These are phyloP conservation scores for Casaregolazyma suthepensis DNA, from an alignment of 1,139 yeast genomes.

Conservation along the genomic window DNA sequence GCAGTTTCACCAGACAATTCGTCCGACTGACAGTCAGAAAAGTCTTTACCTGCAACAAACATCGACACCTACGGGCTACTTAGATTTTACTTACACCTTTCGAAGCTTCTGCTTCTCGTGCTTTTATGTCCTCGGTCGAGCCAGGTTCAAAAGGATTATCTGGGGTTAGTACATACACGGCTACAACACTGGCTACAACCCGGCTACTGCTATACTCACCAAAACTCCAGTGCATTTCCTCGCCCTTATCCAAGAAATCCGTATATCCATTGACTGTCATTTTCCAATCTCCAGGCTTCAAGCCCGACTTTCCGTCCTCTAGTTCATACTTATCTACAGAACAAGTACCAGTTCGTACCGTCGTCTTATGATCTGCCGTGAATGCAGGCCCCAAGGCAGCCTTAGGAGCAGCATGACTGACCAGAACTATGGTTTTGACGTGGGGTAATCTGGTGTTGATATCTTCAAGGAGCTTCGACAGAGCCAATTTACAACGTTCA, in stretches of 20 bases:
- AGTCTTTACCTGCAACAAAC: neutral
- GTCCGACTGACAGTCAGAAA: neutral
- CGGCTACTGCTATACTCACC: conserved; percentile 31
- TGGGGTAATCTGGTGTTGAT: conserved; percentile 44
- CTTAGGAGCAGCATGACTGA: conserved; percentile 82
- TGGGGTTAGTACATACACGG: conserved; percentile 3
- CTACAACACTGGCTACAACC: neutral
- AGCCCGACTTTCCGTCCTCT: conserved; percentile 34
- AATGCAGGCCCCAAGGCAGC: conserved; percentile 71
- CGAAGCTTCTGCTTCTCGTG: conserved; percentile 14
- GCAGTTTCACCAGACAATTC: conserved; percentile 1
- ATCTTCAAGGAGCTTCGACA: conserved; percentile 45
- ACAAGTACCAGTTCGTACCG: conserved; percentile 50
- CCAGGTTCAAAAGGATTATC: conserved; percentile 16
- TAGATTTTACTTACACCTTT: conserved; percentile 4
- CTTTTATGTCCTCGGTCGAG: conserved; percentile 17
- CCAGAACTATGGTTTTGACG: conserved; percentile 50
- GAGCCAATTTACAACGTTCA: conserved; percentile 45
- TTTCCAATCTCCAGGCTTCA: conserved; percentile 43
- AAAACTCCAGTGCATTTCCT: conserved; percentile 89
- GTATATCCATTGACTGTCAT: conserved; percentile 62
- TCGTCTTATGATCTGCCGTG: conserved; percentile 43
- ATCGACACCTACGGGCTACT: neutral
- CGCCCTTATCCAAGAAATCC: conserved; percentile 63
- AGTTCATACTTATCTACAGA: conserved; percentile 51